Percentiles rank a stretch among this genome's conserved stretches.
These are phyloP conservation scores for Raffaelea albimanens DNA, from an alignment of 2,329 filamentous ascomycete species.

Conservation along the genomic window DNA sequence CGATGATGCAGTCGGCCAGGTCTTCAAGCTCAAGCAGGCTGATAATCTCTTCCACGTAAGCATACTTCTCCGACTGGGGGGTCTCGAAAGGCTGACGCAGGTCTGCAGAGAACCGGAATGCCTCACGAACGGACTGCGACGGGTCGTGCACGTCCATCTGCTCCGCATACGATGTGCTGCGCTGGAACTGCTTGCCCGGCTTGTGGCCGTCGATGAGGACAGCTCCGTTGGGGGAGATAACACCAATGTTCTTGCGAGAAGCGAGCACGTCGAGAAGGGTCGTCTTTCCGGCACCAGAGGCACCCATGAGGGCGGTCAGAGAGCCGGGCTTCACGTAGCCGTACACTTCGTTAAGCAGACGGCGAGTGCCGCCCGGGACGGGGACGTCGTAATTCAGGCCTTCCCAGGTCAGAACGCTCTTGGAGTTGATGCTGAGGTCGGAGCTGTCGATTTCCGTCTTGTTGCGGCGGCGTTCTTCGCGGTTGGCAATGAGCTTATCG, in stretches of 20 bases:
- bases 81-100: constrained; percentile 47
- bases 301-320: constrained; percentile 70
- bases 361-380: constrained; percentile 44
- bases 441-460: constrained; percentile 33
- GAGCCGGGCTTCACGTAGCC: constrained; percentile 71
- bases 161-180: constrained; percentile 53
- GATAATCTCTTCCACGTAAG: constrained; percentile 51
- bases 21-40: constrained; percentile 48
- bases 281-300: constrained; percentile 80
- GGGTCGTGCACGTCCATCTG: constrained; percentile 55
- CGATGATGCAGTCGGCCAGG: constrained; percentile 50
- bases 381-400: constrained; percentile 70
- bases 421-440: constrained; percentile 48
- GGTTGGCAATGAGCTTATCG: constrained; percentile 49
- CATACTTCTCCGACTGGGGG: constrained; percentile 43
- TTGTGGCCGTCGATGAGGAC: constrained; percentile 47
- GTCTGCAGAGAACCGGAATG: constrained; percentile 53
- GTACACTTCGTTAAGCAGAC: constrained; percentile 44
- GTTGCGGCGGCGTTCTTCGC: constrained; percentile 41
- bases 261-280: constrained; percentile 72
- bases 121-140: constrained; percentile 53
- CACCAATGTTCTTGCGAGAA: constrained; percentile 50
- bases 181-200: constrained; percentile 48
- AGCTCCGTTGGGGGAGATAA: constrained; percentile 38
- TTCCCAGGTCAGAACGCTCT: constrained; percentile 76